Conservation (phyloP, 2,329 filamentous ascomycete genomes). For the Lachnellula hyalina region DNA sequence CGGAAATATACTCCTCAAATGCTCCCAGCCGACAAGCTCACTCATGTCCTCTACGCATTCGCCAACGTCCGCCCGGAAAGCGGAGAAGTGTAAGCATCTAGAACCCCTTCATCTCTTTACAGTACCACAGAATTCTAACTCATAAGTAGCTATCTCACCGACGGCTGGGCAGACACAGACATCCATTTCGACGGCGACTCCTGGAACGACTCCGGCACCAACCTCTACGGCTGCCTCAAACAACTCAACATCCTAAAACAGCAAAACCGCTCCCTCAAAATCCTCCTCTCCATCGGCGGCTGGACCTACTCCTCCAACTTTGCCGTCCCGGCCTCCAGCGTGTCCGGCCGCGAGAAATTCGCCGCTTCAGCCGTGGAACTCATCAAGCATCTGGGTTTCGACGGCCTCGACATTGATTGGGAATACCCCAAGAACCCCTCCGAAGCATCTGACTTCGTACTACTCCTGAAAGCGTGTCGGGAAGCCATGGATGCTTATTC, state of each 20-base stretch:
- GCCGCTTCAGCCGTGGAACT: slow-evolving; percentile 68
- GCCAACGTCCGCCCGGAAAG: slow-evolving; percentile 75
- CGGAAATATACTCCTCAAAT: slow-evolving; percentile 82
- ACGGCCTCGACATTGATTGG: slow-evolving; percentile 66
- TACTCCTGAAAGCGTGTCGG: slow-evolving; percentile 52
- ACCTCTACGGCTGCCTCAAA: slow-evolving; percentile 85
- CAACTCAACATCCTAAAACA: slow-evolving; percentile 82
- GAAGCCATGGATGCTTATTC: slow-evolving; percentile 54
- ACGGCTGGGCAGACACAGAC: slow-evolving; percentile 56
- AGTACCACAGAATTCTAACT: slow-evolving; percentile 4
- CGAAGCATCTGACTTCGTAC: slow-evolving; percentile 54
- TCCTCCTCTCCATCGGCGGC: slow-evolving; percentile 81
- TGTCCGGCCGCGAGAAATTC: slow-evolving; percentile 64
- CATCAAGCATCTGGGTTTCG: slow-evolving; percentile 75
- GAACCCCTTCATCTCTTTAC: not conserved
- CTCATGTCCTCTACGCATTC: slow-evolving; percentile 86
- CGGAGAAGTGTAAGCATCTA: slow-evolving; percentile 62
- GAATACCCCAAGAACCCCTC: slow-evolving; percentile 53
- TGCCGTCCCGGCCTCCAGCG: slow-evolving; percentile 64
- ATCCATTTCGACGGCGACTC: slow-evolving; percentile 59
- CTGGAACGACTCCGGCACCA: slow-evolving; percentile 68
- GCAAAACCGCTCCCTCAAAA: slow-evolving; percentile 74
- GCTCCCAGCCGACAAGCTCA: slow-evolving; percentile 73
- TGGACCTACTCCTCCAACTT: slow-evolving; percentile 92
- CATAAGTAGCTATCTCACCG: slow-evolving; percentile 44